Percentiles rank a stretch among this genome's conserved stretches.
These are phyloP conservation scores for Pulicaria dysenterica DNA, from an alignment of 129 eudicot genomes.

Conservation along the genomic window DNA sequence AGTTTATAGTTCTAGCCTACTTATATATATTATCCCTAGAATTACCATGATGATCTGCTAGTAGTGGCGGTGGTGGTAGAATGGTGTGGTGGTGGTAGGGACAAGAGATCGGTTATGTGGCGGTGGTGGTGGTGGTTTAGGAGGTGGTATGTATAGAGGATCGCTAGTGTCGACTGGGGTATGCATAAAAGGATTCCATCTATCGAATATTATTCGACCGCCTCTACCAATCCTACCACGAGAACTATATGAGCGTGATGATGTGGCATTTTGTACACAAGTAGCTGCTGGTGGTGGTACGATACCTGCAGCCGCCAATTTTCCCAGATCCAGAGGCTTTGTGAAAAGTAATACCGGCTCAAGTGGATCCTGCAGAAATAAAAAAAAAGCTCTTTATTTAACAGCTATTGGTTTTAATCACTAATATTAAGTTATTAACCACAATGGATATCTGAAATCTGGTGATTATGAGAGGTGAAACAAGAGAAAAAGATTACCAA, in stretches of 20 bases:
- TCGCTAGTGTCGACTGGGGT: constrained; percentile 58
- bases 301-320: constrained; percentile 80
- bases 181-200: constrained; percentile 78
- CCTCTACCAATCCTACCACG: constrained; percentile 93
- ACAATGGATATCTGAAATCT: too few species aligned
- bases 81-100: constrained; percentile 22
- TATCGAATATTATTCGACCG: constrained; percentile 84
- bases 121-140: constrained; percentile 48
- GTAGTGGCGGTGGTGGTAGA: constrained; percentile 10
- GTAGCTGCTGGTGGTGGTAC: constrained; percentile 62
- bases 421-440: too few species aligned
- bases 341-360: constrained; percentile 89
- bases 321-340: constrained; percentile 70
- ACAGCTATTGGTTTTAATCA: background rate
- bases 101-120: constrained; percentile 7
- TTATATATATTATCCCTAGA: too few species aligned
- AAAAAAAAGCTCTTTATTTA: background rate
- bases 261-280: constrained; percentile 28
- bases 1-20: too few species aligned
- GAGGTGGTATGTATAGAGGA: constrained; percentile 58
- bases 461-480: constrained; percentile 2
- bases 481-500: constrained; percentile 45
- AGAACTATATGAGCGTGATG: constrained; percentile 37
- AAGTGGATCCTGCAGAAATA: constrained; percentile 67
- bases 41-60: background rate